phyloP scores from a whole-genome alignment of 805 yeast genomes.

The Hanseniaspora meyeri region DNA sequence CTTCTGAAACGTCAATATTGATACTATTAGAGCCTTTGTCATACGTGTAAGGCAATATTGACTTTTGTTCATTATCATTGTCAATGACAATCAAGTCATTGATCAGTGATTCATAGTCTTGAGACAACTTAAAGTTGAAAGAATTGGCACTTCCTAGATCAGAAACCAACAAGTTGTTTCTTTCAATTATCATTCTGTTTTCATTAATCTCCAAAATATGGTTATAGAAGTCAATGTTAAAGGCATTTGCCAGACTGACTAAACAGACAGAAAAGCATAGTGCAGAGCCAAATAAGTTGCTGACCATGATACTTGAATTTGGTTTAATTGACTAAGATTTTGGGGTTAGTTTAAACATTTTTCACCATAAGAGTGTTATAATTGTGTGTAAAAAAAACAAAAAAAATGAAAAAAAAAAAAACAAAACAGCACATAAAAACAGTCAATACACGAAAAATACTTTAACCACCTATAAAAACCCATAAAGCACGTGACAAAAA shows the following conservation, averaged over 20 bases:
- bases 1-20: background rate
- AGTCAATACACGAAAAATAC: background rate
- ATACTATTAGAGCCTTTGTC: constrained; percentile 8
- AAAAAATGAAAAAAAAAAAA: no score
- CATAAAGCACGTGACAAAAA: background rate
- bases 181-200: constrained; percentile 11
- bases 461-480: background rate
- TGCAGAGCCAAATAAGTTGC: background rate
- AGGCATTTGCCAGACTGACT: background rate
- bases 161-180: constrained; percentile 6
- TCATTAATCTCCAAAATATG: constrained; percentile 5
- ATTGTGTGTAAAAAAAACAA: background rate
- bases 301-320: background rate
- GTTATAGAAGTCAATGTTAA: constrained; percentile 10
- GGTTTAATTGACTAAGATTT: background rate
- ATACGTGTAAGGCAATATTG: background rate
- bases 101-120: background rate
- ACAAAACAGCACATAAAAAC: background rate
- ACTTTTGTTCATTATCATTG: background rate
- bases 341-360: background rate
- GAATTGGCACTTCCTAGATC: background rate
- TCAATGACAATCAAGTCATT: constrained; percentile 8
- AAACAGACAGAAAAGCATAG: background rate
- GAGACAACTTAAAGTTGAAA: constrained; percentile 1
- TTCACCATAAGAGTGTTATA: background rate